phyloP scores from a whole-genome alignment of 768 basidiomycete species.

The Phaffia tasmanica region DNA sequence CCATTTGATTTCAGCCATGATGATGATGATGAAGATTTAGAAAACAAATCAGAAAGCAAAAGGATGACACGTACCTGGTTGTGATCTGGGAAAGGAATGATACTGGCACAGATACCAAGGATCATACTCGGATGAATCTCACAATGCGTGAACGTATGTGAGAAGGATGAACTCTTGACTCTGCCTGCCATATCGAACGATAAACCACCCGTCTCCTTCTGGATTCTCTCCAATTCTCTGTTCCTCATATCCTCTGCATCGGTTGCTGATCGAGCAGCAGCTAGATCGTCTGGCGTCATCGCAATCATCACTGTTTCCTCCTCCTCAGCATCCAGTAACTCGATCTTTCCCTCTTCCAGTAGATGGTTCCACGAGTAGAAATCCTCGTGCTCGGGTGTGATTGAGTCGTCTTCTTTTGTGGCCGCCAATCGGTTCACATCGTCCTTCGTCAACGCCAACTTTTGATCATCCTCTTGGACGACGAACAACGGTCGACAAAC shows the following conservation, averaged over 20 bases:
- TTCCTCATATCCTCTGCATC: constrained; percentile 29
- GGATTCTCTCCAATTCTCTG: constrained; percentile 32
- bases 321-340: constrained; percentile 93
- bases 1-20: not conserved
- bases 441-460: constrained; percentile 68
- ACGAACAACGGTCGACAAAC: constrained; percentile 96
- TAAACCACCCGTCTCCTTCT: constrained; percentile 38
- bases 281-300: constrained; percentile 93
- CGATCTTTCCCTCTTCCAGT: constrained; percentile 76
- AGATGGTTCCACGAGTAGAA: constrained; percentile 71
- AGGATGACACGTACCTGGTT: constrained; percentile 61
- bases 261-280: constrained; percentile 58
- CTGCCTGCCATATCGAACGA: constrained; percentile 73
- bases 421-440: constrained; percentile 60
- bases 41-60: not conserved
- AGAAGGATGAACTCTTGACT: constrained; percentile 68
- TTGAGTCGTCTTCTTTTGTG: constrained; percentile 49
- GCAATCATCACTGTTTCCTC: constrained; percentile 99
- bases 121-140: constrained; percentile 99
- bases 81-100: constrained; percentile 99
- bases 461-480: constrained; percentile 67
- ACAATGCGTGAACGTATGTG: constrained; percentile 95
- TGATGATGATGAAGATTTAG: not conserved
- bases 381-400: constrained; percentile 31
- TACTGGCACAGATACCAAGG: constrained; percentile 92